Base-by-base conservation (phyloP, 2,329 filamentous ascomycete genomes). In the Ascochyta lentis region DNA sequence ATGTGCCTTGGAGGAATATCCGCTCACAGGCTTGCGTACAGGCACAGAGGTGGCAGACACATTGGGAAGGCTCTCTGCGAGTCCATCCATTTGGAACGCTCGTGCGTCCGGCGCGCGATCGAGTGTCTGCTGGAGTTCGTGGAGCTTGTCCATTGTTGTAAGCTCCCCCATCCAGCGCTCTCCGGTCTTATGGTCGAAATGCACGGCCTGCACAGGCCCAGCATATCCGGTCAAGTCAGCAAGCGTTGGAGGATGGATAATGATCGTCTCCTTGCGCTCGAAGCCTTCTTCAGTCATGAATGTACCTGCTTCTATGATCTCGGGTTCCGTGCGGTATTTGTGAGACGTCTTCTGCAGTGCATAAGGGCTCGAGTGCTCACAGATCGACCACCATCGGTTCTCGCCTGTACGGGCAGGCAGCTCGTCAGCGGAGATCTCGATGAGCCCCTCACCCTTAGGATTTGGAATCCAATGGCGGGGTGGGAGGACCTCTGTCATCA, bases 401-500 rank as follows among this genome's bases (percentile, higher is more conserved):
- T 61, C 49, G 5, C 65, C 68, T 7, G 66, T 69, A 27, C 65
- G 66, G 9, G 70, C 68, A 0, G 77, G 77, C 2, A 81, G 58
- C 35, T 78, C 64, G 6, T 74, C 70, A n/a, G 74, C 80, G 1
- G 78, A 70, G 7, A 84, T 78, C 59, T 84, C 81, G 13, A 75
- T 67, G 7, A 81, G 70, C 1, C 72, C 71, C 7, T 72, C 59
- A 0, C 68, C 63, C 2, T 70, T 65, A 3, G 73, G 63, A 15
- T 70, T 61, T 4, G 75, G 78, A 2, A 81, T 72, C 68, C 81
- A 84, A 65, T 85, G 83, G 10, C 80, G 78, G 0, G 83, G 72
- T 2, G 83, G 81, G 1, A 84, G 74, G 9, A 84, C 76, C 63
- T 85, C 79, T 12, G 81, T 78, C 48, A 85, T 80, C 26, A 80